These are phyloP conservation scores for Aspergillus sp. DNA, from an alignment of 2,329 filamentous ascomycete genomes.

Conservation along the genomic window DNA sequence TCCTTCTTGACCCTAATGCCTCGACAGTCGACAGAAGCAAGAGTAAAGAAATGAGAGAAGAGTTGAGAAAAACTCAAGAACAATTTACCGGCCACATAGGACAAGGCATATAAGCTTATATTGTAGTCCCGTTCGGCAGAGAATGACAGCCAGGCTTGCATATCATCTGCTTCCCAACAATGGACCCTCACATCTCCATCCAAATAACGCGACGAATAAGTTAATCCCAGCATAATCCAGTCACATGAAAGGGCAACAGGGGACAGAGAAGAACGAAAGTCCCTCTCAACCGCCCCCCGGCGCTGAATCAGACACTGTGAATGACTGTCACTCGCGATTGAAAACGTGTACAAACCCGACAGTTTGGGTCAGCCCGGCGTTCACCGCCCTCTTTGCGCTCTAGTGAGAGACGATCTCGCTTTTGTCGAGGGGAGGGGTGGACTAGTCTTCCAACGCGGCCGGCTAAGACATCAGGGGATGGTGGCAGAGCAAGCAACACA, in stretches of 20 bases:
- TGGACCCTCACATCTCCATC: no score
- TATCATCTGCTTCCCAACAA: no score
- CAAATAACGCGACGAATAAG: no score
- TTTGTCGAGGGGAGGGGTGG: no score
- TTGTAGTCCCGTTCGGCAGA: no score
- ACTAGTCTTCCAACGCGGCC: not conserved
- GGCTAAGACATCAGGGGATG: not conserved
- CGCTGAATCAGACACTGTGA: not conserved
- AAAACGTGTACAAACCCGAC: conserved; percentile 18
- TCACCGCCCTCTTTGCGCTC: not conserved
- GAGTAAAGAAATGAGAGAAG: no score
- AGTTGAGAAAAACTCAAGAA: no score
- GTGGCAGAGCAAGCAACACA: no score
- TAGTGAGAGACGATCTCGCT: not conserved
- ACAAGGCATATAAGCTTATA: no score
- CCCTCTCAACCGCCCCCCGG: not conserved
- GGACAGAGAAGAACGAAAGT: conserved; percentile 7
- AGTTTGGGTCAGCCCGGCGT: conserved; percentile 11
- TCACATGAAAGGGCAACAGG: conserved; percentile 2
- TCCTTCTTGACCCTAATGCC: not conserved
- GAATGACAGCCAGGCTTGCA: no score
- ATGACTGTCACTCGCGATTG: not conserved
- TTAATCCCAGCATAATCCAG: not conserved
- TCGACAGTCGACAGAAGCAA: no score
- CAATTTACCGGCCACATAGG: no score